Base-by-base conservation (phyloP, 805 yeast genomes). In the Saturnispora serradocipensis region DNA sequence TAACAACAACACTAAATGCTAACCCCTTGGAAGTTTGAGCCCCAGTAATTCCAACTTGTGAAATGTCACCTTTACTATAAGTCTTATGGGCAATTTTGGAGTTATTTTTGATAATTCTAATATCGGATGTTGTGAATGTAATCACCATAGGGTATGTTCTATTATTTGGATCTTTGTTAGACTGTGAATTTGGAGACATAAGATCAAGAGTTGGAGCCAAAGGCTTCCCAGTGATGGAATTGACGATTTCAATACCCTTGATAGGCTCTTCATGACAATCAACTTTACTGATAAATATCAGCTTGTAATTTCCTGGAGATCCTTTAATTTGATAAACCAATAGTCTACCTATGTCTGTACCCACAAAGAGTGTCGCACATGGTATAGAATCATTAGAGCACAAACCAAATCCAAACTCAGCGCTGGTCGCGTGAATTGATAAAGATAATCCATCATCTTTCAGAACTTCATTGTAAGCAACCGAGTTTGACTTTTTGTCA, bases 301-400 rank as follows among this genome's bases (percentile, higher is more conserved):
- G 85, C 28, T 71, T 68, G 61, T 81, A 88, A 47, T 80, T 71
- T 0, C 91, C 93, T 5, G 72, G 73, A 44, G 74, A 66, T 1
- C 95, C 95, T 4, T 81, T 62, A 2, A 90, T 66, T 59, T 82
- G 81, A 66, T 76, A 87, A 0, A 81, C 73, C 27, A 83, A 54
- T 11, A 88, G 61, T 51, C 86, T 85, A 16, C 97, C 97, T 15
- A 69, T 68, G 51, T 80, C 77, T 0, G 96, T 85, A 24, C 98
- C 98, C 11, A 82, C 85, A 24, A 78, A 67, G 67, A 90, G 66
- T 25, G 86, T 59, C n/a, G 88, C 82, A 0, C 93, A 81, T 28
- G 52, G 52, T n/a, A 15, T 36, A 15, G 24, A 1, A n/a, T 49
- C 44, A 59, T 75, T 85, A 0, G 76, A 76, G 3, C 45, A 24